Percentiles rank a stretch among this genome's conserved stretches.
Conservation (phyloP, 345 rosid genomes). For the Camelina neglecta region DNA sequence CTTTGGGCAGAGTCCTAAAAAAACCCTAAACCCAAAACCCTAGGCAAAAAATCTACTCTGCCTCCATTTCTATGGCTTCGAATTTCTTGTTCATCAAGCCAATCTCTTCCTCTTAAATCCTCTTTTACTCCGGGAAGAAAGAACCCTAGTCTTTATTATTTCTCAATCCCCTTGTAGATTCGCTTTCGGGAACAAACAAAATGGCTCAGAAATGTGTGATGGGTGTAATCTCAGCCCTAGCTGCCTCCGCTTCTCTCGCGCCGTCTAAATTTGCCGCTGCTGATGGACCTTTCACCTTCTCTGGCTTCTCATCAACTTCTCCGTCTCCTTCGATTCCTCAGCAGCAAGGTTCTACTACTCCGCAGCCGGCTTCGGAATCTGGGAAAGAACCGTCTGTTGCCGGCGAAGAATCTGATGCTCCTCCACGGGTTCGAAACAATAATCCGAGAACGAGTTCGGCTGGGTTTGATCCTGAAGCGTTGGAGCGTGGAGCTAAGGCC, state of each 20-base stretch:
- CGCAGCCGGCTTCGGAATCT: constrained; percentile 46
- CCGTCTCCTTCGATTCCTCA: constrained; percentile 43
- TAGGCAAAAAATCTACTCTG: constrained; percentile 1
- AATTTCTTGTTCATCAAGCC: constrained; percentile 49
- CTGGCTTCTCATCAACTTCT: constrained; percentile 48
- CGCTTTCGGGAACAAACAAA: neutral
- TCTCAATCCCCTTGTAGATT: neutral
- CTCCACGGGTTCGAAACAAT: constrained; percentile 62
- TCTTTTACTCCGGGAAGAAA: neutral
- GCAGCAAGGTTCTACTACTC: constrained; percentile 34
- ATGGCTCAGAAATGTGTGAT: constrained; percentile 70
- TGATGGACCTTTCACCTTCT: constrained; percentile 69
- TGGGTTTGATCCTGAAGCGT: constrained; percentile 92
- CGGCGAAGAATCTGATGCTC: constrained; percentile 46
- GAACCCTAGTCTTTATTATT: neutral
- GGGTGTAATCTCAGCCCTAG: constrained; percentile 68
- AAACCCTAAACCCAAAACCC: constrained; percentile 64
- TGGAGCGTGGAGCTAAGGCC: constrained; percentile 85
- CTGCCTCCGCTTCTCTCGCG: constrained; percentile 63
- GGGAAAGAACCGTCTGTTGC: constrained; percentile 33
- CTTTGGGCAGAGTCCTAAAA: constrained; percentile 23
- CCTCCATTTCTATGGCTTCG: constrained; percentile 19
- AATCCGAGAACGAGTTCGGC: constrained; percentile 82
- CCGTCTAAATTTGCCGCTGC: constrained; percentile 53
- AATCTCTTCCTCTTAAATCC: constrained; percentile 20